Conservation (phyloP, 768 basidiomycete species). For the Suillus clintonianus region DNA sequence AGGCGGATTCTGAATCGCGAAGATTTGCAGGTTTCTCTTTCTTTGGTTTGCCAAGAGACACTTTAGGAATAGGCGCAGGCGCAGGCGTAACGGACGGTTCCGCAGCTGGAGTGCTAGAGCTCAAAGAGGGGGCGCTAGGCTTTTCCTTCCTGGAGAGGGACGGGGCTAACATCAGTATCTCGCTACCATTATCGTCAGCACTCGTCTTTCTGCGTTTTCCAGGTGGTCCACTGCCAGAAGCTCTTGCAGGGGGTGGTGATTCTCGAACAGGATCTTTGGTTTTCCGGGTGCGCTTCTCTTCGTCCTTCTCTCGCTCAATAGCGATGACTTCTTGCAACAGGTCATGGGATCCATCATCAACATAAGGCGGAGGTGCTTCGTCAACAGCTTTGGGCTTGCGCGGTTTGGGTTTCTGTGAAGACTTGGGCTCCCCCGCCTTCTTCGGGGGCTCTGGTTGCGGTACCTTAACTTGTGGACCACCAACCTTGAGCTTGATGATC, state of each 20-base stretch:
- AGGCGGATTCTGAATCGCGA: constrained; percentile 10
- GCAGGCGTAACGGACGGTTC: constrained; percentile 28
- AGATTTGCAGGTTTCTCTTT: constrained; percentile 42
- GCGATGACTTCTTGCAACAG: constrained; percentile 81
- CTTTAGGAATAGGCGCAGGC: constrained; percentile 28
- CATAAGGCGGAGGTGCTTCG: constrained; percentile 62
- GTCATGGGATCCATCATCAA: constrained; percentile 82
- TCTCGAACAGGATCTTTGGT: constrained; percentile 42
- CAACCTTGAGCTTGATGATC: constrained; percentile 70
- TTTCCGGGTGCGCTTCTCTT: constrained; percentile 50
- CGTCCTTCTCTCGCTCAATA: constrained; percentile 68
- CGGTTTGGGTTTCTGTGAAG: constrained; percentile 38
- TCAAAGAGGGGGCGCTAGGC: constrained; percentile 32
- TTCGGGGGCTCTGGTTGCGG: constrained; percentile 29
- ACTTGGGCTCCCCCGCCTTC: constrained; percentile 35
- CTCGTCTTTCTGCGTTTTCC: constrained; percentile 61
- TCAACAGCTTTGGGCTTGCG: constrained; percentile 47
- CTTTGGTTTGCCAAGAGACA: constrained; percentile 38
- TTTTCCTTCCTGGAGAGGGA: constrained; percentile 58
- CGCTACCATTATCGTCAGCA: constrained; percentile 52
- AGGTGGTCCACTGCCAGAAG: constrained; percentile 38
- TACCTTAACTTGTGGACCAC: constrained; percentile 38
- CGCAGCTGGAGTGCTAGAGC: constrained; percentile 45
- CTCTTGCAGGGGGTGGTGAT: constrained; percentile 37
- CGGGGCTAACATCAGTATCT: constrained; percentile 61